phyloP scores from a whole-genome alignment of 2,329 filamentous ascomycete species.

The Neocatenulostroma microsporum region DNA sequence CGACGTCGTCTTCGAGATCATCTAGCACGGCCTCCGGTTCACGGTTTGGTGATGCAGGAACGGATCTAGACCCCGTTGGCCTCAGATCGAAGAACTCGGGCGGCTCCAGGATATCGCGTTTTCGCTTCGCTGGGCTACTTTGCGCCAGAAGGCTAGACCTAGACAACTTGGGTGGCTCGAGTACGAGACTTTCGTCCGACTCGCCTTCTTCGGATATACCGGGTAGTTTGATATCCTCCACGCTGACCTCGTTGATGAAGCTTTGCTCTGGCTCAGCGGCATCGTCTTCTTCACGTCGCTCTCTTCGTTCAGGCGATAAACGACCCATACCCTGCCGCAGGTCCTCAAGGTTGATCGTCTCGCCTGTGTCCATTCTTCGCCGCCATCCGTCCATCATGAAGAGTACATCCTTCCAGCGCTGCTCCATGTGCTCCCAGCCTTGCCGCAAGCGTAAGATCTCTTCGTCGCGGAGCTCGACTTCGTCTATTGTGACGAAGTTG shows the following conservation, averaged over 20 bases:
- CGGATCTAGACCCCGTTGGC: slow-evolving; percentile 15
- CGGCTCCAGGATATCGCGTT: slow-evolving; percentile 26
- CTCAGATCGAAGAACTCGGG: slow-evolving; percentile 30
- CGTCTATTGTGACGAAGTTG: slow-evolving; percentile 90
- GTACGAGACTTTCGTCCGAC: slow-evolving; percentile 7
- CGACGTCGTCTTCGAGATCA: slow-evolving; percentile 21
- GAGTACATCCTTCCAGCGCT: slow-evolving; percentile 80
- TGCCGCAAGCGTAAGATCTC: slow-evolving; percentile 76
- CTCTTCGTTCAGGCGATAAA: slow-evolving; percentile 31
- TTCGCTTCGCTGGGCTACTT: slow-evolving; percentile 22
- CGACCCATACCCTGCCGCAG: slow-evolving; percentile 56
- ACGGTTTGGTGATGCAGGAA: slow-evolving; percentile 10
- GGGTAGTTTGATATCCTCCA: slow-evolving; percentile 19
- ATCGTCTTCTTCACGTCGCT: neutral
- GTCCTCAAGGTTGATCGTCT: slow-evolving; percentile 56
- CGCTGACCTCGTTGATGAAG: slow-evolving; percentile 19
- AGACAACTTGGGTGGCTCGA: slow-evolving; percentile 3
- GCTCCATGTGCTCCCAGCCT: slow-evolving; percentile 91
- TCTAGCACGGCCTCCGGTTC: slow-evolving; percentile 5
- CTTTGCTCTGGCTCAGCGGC: slow-evolving; percentile 17
- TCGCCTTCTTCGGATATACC: slow-evolving; percentile 8
- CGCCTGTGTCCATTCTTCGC: slow-evolving; percentile 66
- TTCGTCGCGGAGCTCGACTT: slow-evolving; percentile 85
- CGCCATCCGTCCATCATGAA: slow-evolving; percentile 89
- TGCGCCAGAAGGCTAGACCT: neutral